A percentile compares a stretch with the other conserved stretches of the same genome.
Evolutionary conservation across 441 rosid species (phyloP).

Genomic region (Mallotus repandus): DNA sequence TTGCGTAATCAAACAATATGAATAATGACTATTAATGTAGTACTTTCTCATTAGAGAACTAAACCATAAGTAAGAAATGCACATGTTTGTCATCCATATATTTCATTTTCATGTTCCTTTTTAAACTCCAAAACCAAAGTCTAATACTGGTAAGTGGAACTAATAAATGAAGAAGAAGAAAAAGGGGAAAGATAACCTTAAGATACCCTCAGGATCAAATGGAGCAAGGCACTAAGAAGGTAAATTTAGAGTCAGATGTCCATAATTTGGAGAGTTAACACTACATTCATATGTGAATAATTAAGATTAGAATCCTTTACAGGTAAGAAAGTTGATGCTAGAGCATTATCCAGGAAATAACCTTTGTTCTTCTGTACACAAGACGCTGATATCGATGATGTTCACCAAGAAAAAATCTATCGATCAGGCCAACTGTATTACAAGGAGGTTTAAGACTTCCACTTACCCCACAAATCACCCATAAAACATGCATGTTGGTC

Average conservation of each 20-base stretch:
- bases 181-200: slow-evolving; percentile 35
- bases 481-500: slow-evolving; percentile 4
- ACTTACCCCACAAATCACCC: slow-evolving; percentile 57
- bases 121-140: background rate
- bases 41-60: background rate
- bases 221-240: slow-evolving; percentile 68
- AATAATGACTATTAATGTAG: background rate
- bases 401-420: slow-evolving; percentile 51
- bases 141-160: background rate
- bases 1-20: background rate
- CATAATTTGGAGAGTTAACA: slow-evolving; percentile 63
- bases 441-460: slow-evolving; percentile 68
- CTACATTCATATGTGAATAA: slow-evolving; percentile 50
- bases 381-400: slow-evolving; percentile 55
- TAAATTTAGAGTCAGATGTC: slow-evolving; percentile 52
- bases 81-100: background rate
- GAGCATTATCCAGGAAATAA: slow-evolving; percentile 17
- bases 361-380: slow-evolving; percentile 58
- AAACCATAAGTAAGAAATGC: background rate
- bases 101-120: slow-evolving; percentile 4
- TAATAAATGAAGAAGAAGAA: background rate
- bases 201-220: slow-evolving; percentile 64
- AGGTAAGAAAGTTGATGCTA: slow-evolving; percentile 4
- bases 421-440: slow-evolving; percentile 58
- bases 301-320: slow-evolving; percentile 7